These are phyloP conservation scores for Acorus calamus DNA, from an alignment of 106 monocot species.

Conservation along the genomic window DNA sequence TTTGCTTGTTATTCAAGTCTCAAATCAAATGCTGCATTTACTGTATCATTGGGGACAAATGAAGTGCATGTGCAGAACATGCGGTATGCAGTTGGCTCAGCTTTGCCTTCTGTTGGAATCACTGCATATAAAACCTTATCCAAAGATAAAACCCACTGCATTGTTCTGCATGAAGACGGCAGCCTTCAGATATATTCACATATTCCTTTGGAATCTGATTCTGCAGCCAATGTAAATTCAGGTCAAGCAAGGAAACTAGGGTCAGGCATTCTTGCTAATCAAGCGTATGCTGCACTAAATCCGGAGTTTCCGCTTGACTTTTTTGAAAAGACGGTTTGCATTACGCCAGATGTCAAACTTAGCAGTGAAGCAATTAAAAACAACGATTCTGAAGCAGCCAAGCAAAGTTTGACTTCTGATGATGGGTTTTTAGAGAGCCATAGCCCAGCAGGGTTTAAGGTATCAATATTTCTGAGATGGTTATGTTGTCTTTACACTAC, in stretches of 20 bases:
- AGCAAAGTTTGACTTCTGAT: conserved; percentile 78
- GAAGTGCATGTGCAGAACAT: conserved; percentile 68
- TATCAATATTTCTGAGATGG: conserved; percentile 9
- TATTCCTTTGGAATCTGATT: conserved; percentile 30
- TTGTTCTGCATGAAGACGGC: conserved; percentile 92
- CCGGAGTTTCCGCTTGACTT: conserved; percentile 96
- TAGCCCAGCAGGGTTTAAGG: conserved; percentile 82
- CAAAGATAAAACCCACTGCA: conserved; percentile 77
- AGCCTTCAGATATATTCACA: conserved; percentile 85
- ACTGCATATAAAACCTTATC: conserved; percentile 88
- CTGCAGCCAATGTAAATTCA: conserved; percentile 21
- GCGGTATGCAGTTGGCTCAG: conserved; percentile 65
- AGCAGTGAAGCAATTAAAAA: conserved; percentile 67
- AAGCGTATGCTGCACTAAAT: conserved; percentile 47
- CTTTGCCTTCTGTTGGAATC: conserved; percentile 68
- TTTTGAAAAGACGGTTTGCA: conserved; percentile 92
- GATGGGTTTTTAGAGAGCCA: conserved; percentile 91
- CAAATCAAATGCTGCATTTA: conserved; percentile 61
- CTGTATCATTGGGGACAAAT: conserved; percentile 36
- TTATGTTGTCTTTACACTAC: background rate
- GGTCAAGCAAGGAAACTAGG: conserved; percentile 76
- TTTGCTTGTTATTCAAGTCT: conserved; percentile 64
- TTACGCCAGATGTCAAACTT: conserved; percentile 70
- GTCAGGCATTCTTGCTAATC: conserved; percentile 64
- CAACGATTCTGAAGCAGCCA: conserved; percentile 75